Conservation (phyloP, 78 protist genomes). For the Anaeramoeba flamelloides region DNA sequence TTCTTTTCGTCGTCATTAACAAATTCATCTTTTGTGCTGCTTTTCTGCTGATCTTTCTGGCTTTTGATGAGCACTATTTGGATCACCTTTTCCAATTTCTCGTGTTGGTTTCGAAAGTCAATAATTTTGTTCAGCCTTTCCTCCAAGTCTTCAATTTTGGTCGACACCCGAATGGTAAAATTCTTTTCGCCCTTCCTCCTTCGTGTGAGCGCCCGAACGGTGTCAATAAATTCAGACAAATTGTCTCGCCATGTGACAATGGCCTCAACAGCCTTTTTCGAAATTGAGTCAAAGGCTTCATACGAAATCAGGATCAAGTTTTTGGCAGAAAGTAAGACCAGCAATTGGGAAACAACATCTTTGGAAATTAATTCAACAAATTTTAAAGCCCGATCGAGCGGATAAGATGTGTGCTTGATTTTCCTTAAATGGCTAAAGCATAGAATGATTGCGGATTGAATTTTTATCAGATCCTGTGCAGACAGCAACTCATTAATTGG, state of each 20-base stretch:
- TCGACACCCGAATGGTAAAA: conserved; percentile 9
- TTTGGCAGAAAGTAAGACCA: conserved; percentile 18
- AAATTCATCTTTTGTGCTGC: conserved; percentile 20
- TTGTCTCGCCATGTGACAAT: conserved; percentile 39
- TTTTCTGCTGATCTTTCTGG: background rate
- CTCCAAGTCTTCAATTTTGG: conserved; percentile 5
- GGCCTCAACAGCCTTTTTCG: conserved; percentile 6
- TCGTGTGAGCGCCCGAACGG: conserved; percentile 27
- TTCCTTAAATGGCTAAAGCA: conserved; percentile 38
- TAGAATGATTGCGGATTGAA: conserved; percentile 11
- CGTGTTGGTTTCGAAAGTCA: conserved; percentile 44
- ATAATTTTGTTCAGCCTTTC: conserved; percentile 26
- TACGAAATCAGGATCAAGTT: conserved; percentile 23
- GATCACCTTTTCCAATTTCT: conserved; percentile 34
- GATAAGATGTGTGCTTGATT: conserved; percentile 24
- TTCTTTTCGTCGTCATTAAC: too few relatives aligned
- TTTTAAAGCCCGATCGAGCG: conserved; percentile 12
- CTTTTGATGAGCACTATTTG: conserved; percentile 18
- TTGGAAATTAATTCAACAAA: conserved; percentile 39
- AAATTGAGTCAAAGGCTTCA: conserved; percentile 27
- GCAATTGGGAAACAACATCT: conserved; percentile 32
- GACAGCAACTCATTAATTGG: conserved; percentile 41
- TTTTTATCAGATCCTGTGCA: conserved; percentile 28
- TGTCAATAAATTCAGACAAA: conserved; percentile 16
- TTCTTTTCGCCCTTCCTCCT: conserved; percentile 5